Conservation (phyloP, 305 asterid species). For the Solanum hybrid region DNA sequence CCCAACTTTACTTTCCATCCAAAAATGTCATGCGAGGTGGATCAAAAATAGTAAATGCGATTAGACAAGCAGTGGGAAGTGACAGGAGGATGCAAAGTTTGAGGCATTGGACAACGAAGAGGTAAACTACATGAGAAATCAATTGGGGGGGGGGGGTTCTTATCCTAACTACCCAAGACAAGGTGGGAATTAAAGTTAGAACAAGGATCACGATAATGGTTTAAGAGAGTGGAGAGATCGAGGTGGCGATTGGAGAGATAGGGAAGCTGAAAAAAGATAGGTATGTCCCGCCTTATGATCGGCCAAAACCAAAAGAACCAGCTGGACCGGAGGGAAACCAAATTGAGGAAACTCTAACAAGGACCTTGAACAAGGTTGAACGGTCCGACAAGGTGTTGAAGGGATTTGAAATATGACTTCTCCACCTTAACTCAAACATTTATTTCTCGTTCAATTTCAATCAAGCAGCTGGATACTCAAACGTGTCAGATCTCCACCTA, state of each 20-base stretch:
- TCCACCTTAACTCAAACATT: neutral
- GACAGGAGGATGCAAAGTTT: neutral
- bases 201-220: neutral
- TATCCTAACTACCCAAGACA: neutral
- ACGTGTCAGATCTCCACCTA: neutral
- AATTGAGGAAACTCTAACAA: neutral
- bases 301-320: neutral
- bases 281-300: neutral
- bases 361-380: neutral
- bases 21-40: neutral
- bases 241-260: neutral
- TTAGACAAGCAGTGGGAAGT: neutral
- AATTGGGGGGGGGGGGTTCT: neutral
- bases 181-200: neutral
- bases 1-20: neutral
- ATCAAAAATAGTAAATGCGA: neutral
- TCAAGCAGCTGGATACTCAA: neutral
- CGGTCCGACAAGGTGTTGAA: neutral
- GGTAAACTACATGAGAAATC: neutral
- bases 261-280: neutral
- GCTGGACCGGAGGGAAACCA: neutral
- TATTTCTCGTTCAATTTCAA: neutral
- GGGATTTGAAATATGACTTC: neutral
- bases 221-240: neutral
- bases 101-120: neutral